Evolutionary conservation across 139 green algal genomes (phyloP).

Genomic region (Chlamydomonas eustigma): DNA sequence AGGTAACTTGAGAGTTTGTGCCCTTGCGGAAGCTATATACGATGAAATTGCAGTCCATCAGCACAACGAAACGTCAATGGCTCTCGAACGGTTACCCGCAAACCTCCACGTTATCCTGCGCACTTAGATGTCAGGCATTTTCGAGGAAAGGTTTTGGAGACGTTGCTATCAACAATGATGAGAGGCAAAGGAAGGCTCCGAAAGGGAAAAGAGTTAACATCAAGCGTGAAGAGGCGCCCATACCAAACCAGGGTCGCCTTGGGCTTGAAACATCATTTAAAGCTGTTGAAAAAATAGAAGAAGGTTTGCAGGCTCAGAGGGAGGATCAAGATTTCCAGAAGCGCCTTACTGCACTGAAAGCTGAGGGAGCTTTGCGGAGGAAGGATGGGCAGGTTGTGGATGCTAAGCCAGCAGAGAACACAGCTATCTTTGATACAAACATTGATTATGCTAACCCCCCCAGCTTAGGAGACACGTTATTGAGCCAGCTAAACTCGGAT

Average conservation of each 20-base stretch:
- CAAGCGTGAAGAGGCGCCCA: neutral
- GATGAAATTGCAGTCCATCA: no score
- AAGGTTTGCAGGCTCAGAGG: slow-evolving; percentile 15
- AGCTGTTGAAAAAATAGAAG: neutral
- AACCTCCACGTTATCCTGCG: no score
- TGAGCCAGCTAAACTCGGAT: slow-evolving; percentile 26
- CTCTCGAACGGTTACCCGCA: no score
- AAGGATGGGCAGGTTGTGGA: neutral
- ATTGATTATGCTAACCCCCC: slow-evolving; percentile 43
- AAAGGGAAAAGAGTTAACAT: neutral
- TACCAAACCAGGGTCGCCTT: neutral
- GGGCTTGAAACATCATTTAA: neutral
- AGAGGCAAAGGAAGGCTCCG: neutral
- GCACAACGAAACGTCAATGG: no score
- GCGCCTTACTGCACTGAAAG: slow-evolving; percentile 38
- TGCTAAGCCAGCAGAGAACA: neutral
- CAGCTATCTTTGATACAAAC: slow-evolving; percentile 26
- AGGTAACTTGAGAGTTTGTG: no score
- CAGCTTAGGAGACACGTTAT: slow-evolving; percentile 32
- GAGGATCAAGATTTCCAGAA: slow-evolving; percentile 43
- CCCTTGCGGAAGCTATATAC: no score
- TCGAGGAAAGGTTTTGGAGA: no score
- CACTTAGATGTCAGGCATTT: no score
- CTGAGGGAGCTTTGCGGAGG: slow-evolving; percentile 21
- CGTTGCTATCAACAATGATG: no score